phyloP scores from a whole-genome alignment of 2,329 filamentous ascomycete genomes.

The Akanthomyces dipterigenus region DNA sequence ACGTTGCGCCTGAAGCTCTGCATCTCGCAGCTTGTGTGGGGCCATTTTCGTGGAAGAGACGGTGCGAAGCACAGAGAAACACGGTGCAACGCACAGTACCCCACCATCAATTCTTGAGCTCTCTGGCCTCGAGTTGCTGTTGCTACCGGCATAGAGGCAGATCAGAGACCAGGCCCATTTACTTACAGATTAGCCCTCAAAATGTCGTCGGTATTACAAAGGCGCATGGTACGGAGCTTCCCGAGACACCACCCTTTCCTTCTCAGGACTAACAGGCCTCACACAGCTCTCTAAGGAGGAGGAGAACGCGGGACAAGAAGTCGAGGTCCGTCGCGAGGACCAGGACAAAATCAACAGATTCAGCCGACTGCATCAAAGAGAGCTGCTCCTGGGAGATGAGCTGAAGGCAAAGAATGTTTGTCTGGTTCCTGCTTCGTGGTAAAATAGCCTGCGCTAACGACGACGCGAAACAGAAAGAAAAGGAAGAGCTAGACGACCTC shows the following conservation, averaged over 20 bases:
- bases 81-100: conserved; percentile 7
- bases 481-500: conserved; percentile 94
- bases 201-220: conserved; percentile 45
- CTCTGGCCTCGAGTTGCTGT: neutral
- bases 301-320: conserved; percentile 75
- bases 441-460: conserved; percentile 17
- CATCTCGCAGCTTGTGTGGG: conserved; percentile 9
- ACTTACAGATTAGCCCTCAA: neutral
- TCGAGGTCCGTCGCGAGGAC: conserved; percentile 91
- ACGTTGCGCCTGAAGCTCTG: neutral
- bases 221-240: conserved; percentile 47
- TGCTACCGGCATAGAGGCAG: neutral
- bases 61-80: neutral
- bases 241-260: neutral
- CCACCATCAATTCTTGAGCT: conserved; percentile 12
- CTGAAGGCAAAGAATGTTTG: conserved; percentile 68
- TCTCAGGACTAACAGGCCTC: conserved; percentile 12
- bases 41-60: neutral
- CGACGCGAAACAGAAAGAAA: conserved; percentile 68
- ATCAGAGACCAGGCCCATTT: neutral
- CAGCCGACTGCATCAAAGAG: conserved; percentile 85
- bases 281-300: conserved; percentile 85
- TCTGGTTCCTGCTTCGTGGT: neutral
- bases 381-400: conserved; percentile 71
- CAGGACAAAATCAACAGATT: conserved; percentile 99